Base-by-base conservation (phyloP, 352 stramenopile species). In the Phytophthora vignae region DNA sequence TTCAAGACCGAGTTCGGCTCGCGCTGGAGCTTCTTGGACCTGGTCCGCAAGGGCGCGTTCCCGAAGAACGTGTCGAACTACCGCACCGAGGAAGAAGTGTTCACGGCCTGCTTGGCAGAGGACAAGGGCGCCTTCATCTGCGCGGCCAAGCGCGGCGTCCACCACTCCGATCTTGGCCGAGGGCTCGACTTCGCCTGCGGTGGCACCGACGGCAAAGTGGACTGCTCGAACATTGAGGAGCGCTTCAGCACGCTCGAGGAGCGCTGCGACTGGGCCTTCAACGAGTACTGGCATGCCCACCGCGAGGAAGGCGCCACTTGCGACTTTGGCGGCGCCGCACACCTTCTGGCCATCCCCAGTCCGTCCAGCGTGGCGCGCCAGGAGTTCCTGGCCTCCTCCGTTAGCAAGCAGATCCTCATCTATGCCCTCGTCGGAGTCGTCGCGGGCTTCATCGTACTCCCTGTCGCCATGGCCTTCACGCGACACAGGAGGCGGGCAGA, bases 1-100 rank as follows among this genome's bases (percentile, higher is more conserved):
- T 98, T 98, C 77, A 92, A 96, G 67, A 98, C 93, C 1, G 95
- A 98, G 74, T 74, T 98, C 12, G 91, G 92, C 42, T 85, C 90
- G 19, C 79, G 86, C n/a, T 98, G 95, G 95, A 93, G 89, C 55
- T 98, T 98, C 63, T 80, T 98, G 65, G 69, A 83, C 40, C 69
- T 92, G 21, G 71, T 88, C 22, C 81, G 83, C 25, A 71, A 83
- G 31, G 87, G 87, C 19, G 83, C 74, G 0, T 90, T 95, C 69
- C 88, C 88, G 3, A 91, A 90, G 64, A 93, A 93, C 63, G 81
- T 95, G 42, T 91, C 83, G 25, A 74, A 73, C 50, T 94, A 93
- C 65, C 56, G 53, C 22, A 60, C 70, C 10, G 66, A 86, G n/a
- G 81, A 87, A 33, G 84, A 83, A 14, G 85, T 95, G 4, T 88